Evolutionary conservation across 495 filamentous ascomycete genomes (phyloP), one percentile per base, ranked within the genome.

Genomic region (Neurospora tetrasperma): DNA sequence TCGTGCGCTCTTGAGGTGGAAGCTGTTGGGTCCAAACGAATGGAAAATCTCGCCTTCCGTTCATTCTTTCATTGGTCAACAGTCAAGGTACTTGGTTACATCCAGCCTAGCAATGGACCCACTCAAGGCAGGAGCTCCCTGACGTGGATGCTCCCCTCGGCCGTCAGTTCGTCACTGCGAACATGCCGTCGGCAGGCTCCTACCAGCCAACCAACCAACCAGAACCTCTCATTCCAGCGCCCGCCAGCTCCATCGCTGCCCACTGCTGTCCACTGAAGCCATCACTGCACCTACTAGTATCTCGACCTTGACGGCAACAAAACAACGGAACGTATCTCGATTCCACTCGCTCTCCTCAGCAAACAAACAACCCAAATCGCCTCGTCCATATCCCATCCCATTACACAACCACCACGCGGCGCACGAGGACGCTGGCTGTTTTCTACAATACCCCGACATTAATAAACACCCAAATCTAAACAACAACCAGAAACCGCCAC

Each of bases 121-220:
- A 43, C 35, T 75, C 78, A 78, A 80, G 79, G 79, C 79, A 80
- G 78, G 78, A 80, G 78, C 78, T 79, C 74, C 78, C 79, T 80
- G 76, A 80, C 79, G 78, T 80, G 79, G 78, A 80, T 71, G 42
- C 59, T 31, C 27, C 27, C 27, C 27, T 71, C 20, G 42, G 43
- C 62, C 43, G 27, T 62, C 27, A 35, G 54, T 62, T 62, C 54
- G 54, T 62, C 54, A 62, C 54, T 62, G 27, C 54, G 4, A 62
- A 31, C 27, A 27, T 27, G 27, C 16, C 54, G 4, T 16, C 54
- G 12, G 54, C 54, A 62, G 54, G 54, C 27, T 35, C 27, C n/a
- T n/a, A n/a, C n/a, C n/a, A 23, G 7, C 12, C 27, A 8, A 62
- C 54, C 23, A 62, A 5, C 54, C 54, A 62, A 62, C 54, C 54